phyloP scores from a whole-genome alignment of 768 basidiomycete species.

The Boletus subcaerulescens region DNA sequence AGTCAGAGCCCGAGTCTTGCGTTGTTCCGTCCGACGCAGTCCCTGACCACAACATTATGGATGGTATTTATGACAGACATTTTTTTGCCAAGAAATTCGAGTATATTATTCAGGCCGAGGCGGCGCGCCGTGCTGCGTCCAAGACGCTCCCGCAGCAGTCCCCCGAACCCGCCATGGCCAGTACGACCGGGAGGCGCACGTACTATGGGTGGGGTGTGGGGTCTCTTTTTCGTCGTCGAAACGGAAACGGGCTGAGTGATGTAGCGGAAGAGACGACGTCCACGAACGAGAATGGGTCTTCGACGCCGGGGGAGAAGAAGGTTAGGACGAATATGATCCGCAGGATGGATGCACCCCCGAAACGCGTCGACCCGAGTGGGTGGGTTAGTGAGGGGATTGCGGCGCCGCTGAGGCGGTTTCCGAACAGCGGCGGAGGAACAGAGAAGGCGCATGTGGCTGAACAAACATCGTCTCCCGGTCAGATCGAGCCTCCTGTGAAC shows the following conservation, averaged over 20 bases:
- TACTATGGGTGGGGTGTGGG: constrained; percentile 32
- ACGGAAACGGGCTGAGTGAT: constrained; percentile 18
- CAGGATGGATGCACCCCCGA: constrained; percentile 64
- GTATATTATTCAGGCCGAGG: constrained; percentile 48
- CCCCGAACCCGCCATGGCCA: constrained; percentile 14
- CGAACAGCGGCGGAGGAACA: constrained; percentile 3
- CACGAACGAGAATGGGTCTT: constrained; percentile 14
- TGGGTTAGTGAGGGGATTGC: constrained; percentile 52
- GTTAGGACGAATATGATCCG: constrained; percentile 75
- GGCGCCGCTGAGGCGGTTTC: constrained; percentile 22
- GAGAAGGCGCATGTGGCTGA: background rate
- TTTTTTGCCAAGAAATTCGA: constrained; percentile 72
- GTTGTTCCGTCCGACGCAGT: no score
- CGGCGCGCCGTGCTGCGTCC: constrained; percentile 28
- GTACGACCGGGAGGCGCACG: constrained; percentile 9
- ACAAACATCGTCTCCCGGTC: constrained; percentile 4
- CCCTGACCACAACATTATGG: no score
- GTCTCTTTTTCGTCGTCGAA: constrained; percentile 33
- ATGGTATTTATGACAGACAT: constrained; percentile 40
- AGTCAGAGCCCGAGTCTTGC: background rate
- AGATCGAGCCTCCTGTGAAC: background rate
- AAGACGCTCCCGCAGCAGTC: constrained; percentile 20
- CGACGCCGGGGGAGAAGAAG: constrained; percentile 17
- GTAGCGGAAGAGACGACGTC: constrained; percentile 19
- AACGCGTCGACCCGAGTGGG: constrained; percentile 71